phyloP scores from a whole-genome alignment of 2,329 filamentous ascomycete species.

The Fusarium ambrosium region DNA sequence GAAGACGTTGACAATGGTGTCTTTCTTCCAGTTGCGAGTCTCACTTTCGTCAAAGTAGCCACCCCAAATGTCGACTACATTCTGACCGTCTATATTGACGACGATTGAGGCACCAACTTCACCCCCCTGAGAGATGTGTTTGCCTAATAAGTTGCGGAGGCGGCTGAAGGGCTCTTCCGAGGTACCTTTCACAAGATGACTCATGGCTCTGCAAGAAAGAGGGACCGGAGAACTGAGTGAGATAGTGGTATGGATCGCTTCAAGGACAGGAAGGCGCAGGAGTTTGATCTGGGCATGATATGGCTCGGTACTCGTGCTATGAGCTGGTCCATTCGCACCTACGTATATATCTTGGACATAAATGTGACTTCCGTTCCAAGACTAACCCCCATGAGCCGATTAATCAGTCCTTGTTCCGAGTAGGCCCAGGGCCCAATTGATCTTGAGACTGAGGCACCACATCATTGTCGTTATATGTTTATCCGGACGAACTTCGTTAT shows the following conservation, averaged over 20 bases:
- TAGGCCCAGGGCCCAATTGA: neutral
- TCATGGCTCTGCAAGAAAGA: neutral
- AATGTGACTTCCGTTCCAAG: neutral
- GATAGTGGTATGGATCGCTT: neutral
- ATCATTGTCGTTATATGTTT: neutral
- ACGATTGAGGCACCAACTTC: neutral
- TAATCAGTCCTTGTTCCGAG: neutral
- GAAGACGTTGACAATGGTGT: neutral
- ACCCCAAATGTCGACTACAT: neutral
- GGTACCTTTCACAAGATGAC: neutral
- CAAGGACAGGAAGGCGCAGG: neutral
- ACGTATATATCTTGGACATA: neutral
- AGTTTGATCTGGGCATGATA: neutral
- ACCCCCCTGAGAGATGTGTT: neutral
- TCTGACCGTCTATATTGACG: neutral
- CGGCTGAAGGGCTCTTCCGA: neutral
- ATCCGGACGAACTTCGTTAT: neutral
- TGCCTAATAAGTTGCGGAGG: neutral
- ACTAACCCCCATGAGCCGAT: neutral
- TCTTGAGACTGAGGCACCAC: neutral
- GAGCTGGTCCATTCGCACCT: neutral
- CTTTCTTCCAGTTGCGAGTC: neutral
- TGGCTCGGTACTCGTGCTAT: neutral
- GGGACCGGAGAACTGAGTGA: neutral
- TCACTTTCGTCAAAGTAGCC: neutral